These are phyloP conservation scores for Mycena sp. DNA, from an alignment of 1,284 basidiomycete species.

Conservation along the genomic window DNA sequence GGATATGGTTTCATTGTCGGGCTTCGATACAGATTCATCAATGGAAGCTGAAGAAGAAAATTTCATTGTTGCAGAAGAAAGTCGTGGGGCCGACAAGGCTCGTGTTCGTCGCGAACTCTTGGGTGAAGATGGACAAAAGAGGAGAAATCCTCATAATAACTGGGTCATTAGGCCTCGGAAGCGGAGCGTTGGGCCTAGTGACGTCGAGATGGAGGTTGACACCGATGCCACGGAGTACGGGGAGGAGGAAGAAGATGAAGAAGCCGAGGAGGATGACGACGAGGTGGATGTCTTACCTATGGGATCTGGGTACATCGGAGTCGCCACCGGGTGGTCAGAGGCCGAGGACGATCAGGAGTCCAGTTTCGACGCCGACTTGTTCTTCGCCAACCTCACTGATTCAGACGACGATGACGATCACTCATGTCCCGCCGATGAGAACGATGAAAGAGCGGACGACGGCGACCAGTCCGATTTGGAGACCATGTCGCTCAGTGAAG, in stretches of 20 bases:
- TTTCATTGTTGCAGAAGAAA: slow-evolving; percentile 62
- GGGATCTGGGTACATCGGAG: slow-evolving; percentile 60
- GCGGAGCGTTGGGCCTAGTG: slow-evolving; percentile 69
- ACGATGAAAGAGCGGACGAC: slow-evolving; percentile 41
- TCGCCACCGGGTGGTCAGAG: slow-evolving; percentile 73
- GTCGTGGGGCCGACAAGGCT: slow-evolving; percentile 51
- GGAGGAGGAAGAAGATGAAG: slow-evolving; percentile 58
- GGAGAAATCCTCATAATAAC: slow-evolving; percentile 57
- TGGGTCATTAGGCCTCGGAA: slow-evolving; percentile 78
- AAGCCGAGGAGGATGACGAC: slow-evolving; percentile 53
- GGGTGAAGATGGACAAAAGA: slow-evolving; percentile 58
- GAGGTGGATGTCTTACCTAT: slow-evolving; percentile 53
- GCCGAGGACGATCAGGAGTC: slow-evolving; percentile 77
- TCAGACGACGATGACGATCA: slow-evolving; percentile 44
- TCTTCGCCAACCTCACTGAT: slow-evolving; percentile 78
- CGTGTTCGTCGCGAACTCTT: slow-evolving; percentile 64
- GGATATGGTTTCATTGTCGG: slow-evolving; percentile 46
- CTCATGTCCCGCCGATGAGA: slow-evolving; percentile 19
- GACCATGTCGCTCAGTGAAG: slow-evolving; percentile 40
- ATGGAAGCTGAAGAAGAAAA: slow-evolving; percentile 70
- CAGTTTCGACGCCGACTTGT: slow-evolving; percentile 80
- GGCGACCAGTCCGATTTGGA: slow-evolving; percentile 53
- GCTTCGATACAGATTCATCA: slow-evolving; percentile 63
- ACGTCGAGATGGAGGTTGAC: slow-evolving; percentile 65
- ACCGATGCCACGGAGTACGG: slow-evolving; percentile 65